Base-by-base conservation (phyloP, 352 stramenopile genomes). In the Pythium coloratum region DNA sequence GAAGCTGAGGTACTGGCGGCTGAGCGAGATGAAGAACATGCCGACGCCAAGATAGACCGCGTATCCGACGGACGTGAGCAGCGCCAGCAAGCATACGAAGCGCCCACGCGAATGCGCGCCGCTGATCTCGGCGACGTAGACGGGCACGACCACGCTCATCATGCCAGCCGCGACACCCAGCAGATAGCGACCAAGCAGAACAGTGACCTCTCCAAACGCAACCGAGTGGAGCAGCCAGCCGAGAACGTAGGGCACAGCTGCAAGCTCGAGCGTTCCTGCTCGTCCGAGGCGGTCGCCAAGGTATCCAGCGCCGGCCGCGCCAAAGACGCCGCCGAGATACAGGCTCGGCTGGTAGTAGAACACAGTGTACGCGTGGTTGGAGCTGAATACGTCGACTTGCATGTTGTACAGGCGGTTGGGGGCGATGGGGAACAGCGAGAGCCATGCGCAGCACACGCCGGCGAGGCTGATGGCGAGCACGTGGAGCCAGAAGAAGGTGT, bases 361-460 rank as follows among this genome's bases (percentile, higher is more conserved):
- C 44, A 73, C 73, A 28, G 86, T 70, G 62, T 92, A 82, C 47
- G 76, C 76, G 63, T 92, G 82, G 67, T 75, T 78, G n/a, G 76
- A 82, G 73, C 72, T 78, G 66, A 94, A 94, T 16, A 92, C 77
- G 62, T 94, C 84, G 54, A 94, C 82, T 67, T 94, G 84, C 72
- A 94, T 92, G 68, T 92, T 90, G 75, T 94, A 94, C 10, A 94
- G 77, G 8, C 84, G 70, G 32, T 62, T 77, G 10, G 86, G 82
- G 13, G 82, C 80, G 55, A 94, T 78, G 40, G 86, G 86, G 73
- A 92, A 94, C 44, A 91, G 74, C 54, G 70, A 65, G 26, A 88
- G 56, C 86, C 86, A 94, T 14, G 72, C 72, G 64, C 65, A 77
- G 20, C 76, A 79, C 14, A 90, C 49, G 20, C 76, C 76, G 0